phyloP scores from a whole-genome alignment of 2,329 filamentous ascomycete genomes.

The Colletotrichum simmondsii region DNA sequence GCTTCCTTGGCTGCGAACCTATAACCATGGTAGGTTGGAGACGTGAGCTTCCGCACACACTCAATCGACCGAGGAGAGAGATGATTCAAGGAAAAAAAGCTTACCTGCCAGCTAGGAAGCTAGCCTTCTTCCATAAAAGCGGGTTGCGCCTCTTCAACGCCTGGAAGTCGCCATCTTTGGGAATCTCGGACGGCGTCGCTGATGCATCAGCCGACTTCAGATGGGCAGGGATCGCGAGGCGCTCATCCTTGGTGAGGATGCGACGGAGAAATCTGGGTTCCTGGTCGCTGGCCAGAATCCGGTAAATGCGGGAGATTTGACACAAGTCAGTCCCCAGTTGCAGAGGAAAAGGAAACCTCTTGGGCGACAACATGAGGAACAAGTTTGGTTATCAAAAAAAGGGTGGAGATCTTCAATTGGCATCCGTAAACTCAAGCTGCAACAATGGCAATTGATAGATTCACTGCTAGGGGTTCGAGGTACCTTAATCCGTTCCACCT shows the following conservation, averaged over 20 bases:
- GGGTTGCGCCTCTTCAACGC: slow-evolving; percentile 33
- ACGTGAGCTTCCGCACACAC: not conserved
- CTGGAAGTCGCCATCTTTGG: slow-evolving; percentile 5
- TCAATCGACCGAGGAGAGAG: not conserved
- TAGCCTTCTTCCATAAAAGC: slow-evolving; percentile 49
- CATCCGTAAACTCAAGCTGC: not conserved
- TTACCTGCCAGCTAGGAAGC: slow-evolving; percentile 58
- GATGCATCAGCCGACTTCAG: slow-evolving; percentile 6
- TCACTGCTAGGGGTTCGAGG: not conserved
- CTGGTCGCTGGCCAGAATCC: slow-evolving; percentile 60
- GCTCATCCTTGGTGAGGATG: slow-evolving; percentile 58
- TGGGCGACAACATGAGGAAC: slow-evolving; percentile 16
- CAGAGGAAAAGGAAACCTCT: slow-evolving; percentile 71
- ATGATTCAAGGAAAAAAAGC: too few relatives aligned
- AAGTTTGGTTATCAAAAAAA: not conserved
- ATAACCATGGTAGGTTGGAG: not conserved
- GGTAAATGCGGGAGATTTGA: slow-evolving; percentile 71
- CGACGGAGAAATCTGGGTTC: slow-evolving; percentile 58
- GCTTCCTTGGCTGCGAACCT: slow-evolving; percentile 82
- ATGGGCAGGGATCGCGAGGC: slow-evolving; percentile 30
- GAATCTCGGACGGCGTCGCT: too few relatives aligned
- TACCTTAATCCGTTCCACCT: not conserved
- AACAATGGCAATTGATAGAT: not conserved
- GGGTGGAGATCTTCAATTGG: not conserved
- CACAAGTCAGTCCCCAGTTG: slow-evolving; percentile 85